Base-by-base conservation (phyloP, 1,284 basidiomycete genomes). In the Cryptococcus sp. region DNA sequence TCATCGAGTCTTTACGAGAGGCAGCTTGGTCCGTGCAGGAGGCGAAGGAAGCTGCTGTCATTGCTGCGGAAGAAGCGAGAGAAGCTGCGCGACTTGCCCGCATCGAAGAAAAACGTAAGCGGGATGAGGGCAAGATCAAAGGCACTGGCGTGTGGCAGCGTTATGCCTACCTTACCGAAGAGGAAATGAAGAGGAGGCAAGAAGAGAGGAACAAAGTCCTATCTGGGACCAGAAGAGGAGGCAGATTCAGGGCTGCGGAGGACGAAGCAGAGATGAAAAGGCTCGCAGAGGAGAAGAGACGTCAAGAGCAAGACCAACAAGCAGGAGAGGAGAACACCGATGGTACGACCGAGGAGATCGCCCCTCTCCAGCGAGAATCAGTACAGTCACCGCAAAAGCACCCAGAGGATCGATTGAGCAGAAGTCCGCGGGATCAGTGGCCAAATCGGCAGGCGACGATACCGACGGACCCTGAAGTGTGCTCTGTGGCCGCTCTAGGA, bases 141-240 rank as follows among this genome's bases (percentile, higher is more conserved):
- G 75, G 75, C 16, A 48, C 57, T 1, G 75, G 75, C 3, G 52
- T 77, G 2, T 77, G 75, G 75, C 25, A 39, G 13, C 52, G 66
- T 23, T 77, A 74, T 58, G 68, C 64, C 40, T 66, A 70, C 49
- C 47, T 72, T 17, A 52, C 61, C 19, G 63, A 64, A 22, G 72
- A 66, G 29, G 72, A 74, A 41, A n/a, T 62, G 11, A 47, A 64
- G 54, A 61, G 58, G 46, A 55, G 63, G 20, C 52, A 64, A 22
- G 61, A 52, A 11, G 69, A 63, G 39, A 66, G 57, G 43, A 58
- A 61, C 34, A 52, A 49, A 15, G 64, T 74, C 16, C 64, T 67
- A n/a, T 57, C 54, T 26, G 75, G 75, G 15, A 75, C 73, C 3
- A 60, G 75, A 38, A 50, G 73, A 25, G 71, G 75, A 22, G 59